Base-by-base conservation (phyloP, 257 asterid genomes). In the Solanum appendiculatum region DNA sequence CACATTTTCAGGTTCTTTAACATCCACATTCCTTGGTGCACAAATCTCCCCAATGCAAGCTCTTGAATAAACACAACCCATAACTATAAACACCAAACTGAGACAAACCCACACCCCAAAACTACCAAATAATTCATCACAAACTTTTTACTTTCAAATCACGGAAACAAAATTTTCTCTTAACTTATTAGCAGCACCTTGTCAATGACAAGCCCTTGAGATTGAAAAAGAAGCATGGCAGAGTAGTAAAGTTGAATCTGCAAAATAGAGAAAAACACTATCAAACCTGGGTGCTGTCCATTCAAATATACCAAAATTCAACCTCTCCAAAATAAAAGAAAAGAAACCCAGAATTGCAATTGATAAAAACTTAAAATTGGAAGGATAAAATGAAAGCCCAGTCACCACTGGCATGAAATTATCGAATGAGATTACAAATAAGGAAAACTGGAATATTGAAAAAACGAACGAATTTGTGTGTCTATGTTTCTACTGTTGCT, bases 41-140 rank as follows among this genome's bases (percentile, higher is more conserved):
- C 97, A 97, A 90, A 94, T 88, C 82, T 93, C 97, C 16, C 99
- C 98, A 85, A 97, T 95, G 88, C 98, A 97, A 64, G 94, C 85
- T 91, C 92, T 95, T 9, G 99, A 97, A 91, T 94, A 93, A 87
- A 88, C 95, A 92, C 98, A 97, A 74, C 99, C 99, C 99, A 97
- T 97, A 91, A 91, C 91, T 90, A 87, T 54, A 88, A 90, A 91
- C 48, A 85, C 90, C 88, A 84, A 75, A 88, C 69, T n/a, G 82
- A 86, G 86, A 88, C 91, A 77, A 92, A 51, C 88, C 90, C 90
- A 86, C 86, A 68, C 86, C 77, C 88, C 89, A 84, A 69, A 86
- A 81, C 58, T 70, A 86, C 91, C 85, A 88, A 85, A 87, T 75
- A 18, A 86, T 80, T 89, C 96, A 93, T 94, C 92, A 91, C 34